Evolutionary conservation across 768 basidiomycete genomes (phyloP).

Genomic region (Hortiboletus campestris): DNA sequence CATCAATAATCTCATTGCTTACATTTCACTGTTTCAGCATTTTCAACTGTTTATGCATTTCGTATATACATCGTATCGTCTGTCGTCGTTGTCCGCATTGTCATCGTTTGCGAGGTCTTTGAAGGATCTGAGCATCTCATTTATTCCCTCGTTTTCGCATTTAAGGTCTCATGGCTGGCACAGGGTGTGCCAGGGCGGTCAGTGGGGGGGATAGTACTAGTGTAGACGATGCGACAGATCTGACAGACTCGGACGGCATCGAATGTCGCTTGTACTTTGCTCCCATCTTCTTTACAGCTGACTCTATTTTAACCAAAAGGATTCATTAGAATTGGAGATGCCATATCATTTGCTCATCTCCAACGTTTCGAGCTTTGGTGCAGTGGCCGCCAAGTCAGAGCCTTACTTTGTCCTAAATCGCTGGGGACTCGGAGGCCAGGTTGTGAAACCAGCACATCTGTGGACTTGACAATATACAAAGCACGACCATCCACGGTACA

Average conservation of each 20-base stretch:
- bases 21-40: slow-evolving; percentile 18
- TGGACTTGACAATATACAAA: too few species aligned
- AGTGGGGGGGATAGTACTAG: not conserved
- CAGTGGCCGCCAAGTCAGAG: not conserved
- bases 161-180: not conserved
- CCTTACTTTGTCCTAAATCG: too few species aligned
- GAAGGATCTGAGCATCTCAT: slow-evolving; percentile 1
- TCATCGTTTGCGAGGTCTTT: slow-evolving; percentile 2
- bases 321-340: slow-evolving; percentile 9
- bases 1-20: slow-evolving; percentile 29
- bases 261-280: slow-evolving; percentile 22
- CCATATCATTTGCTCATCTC: not conserved
- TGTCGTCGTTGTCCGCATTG: not conserved
- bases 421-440: too few species aligned
- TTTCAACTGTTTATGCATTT: slow-evolving; percentile 13
- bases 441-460: too few species aligned
- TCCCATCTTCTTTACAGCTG: slow-evolving; percentile 12
- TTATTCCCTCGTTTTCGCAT: slow-evolving; percentile 1
- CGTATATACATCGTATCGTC: not conserved
- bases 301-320: slow-evolving; percentile 14
- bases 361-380: not conserved
- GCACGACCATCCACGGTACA: too few species aligned
- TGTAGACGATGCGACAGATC: not conserved
- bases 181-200: too few species aligned
- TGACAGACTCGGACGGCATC: too few species aligned